Evolutionary conservation across 2,329 filamentous ascomycete species (phyloP).

Genomic region (Meredithiella fracta): DNA sequence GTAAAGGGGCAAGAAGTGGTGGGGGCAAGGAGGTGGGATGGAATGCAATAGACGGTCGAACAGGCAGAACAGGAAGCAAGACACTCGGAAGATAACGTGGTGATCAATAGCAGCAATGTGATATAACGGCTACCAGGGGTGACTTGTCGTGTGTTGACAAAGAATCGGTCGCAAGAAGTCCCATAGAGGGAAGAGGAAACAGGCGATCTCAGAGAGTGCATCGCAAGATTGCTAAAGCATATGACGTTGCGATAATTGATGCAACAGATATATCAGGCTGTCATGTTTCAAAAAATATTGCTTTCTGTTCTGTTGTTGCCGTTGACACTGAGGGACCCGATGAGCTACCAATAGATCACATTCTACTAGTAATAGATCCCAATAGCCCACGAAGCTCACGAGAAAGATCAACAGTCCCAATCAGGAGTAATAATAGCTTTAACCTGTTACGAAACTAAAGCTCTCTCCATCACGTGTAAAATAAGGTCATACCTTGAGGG

Average conservation of each 20-base stretch:
- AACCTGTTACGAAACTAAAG: not conserved
- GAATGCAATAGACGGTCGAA: not conserved
- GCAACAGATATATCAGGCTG: too few relatives aligned
- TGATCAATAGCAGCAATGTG: too few relatives aligned
- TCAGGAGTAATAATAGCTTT: too few relatives aligned
- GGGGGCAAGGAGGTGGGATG: not conserved
- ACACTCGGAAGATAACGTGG: not conserved
- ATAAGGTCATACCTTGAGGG: constrained; percentile 57
- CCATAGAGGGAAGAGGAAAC: not conserved
- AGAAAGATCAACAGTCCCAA: too few relatives aligned
- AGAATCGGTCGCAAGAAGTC: not conserved
- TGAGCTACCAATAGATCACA: not conserved
- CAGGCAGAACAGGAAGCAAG: not conserved
- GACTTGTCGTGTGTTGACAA: not conserved
- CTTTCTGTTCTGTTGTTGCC: not conserved
- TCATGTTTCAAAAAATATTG: not conserved
- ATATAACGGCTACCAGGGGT: not conserved
- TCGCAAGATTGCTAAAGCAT: too few relatives aligned
- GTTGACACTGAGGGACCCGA: not conserved
- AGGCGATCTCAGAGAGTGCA: not conserved
- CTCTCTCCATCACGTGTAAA: not conserved
- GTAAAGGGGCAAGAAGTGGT: constrained; percentile 2
- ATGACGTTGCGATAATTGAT: too few relatives aligned
- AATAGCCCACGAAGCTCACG: too few relatives aligned
- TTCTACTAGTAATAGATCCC: too few relatives aligned